Base-by-base conservation (phyloP, 2,329 filamentous ascomycete genomes). In the Trematosphaeria pertusa region DNA sequence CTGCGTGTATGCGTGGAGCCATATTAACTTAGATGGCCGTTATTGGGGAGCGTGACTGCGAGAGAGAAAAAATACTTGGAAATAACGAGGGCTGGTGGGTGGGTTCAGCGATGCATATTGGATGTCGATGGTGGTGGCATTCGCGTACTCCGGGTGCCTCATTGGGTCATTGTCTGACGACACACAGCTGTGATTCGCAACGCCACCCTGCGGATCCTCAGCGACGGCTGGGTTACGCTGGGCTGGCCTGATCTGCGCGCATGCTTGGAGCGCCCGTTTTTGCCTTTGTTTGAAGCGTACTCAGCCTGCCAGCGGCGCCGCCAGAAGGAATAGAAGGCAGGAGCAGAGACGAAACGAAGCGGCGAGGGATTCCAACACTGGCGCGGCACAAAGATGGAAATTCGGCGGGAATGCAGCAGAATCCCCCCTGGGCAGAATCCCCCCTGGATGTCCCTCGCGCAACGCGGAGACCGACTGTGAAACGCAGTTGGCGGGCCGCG, bases 151-250 rank as follows among this genome's bases (percentile, higher is more conserved):
- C 52, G 50, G 45, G 41, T 45, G 55, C 52, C 52, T 50, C 41
- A 59, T 54, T 59, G 52, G 57, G 55, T 48, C 30, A 47, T 50
- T 48, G 53, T 58, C 50, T 63, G 63, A 65, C 60, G 60, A 65
- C 58, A 64, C 56, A 51, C 46, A 47, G 52, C 52, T 59, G 61
- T 60, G 61, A 62, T 63, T 62, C 59, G 62, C 57, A 56, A 59
- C 51, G 61, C 55, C 61, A 62, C 61, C 47, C 52, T 42, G 60
- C 58, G 60, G 59, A 56, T 49, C 59, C 43, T 43, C 40, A 39
- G 43, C 46, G 56, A 21, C 46, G 38, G 47, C 52, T 41, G 52
- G 41, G 46, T 51, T 42, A 47, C 46, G 35, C 46, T 49, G 28
- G 37, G 53, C 48, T 43, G 52, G 44, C 28, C 32, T n/a, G 15